phyloP scores from a whole-genome alignment of 2,329 filamentous ascomycete genomes.

The Colletotrichum tabaci region DNA sequence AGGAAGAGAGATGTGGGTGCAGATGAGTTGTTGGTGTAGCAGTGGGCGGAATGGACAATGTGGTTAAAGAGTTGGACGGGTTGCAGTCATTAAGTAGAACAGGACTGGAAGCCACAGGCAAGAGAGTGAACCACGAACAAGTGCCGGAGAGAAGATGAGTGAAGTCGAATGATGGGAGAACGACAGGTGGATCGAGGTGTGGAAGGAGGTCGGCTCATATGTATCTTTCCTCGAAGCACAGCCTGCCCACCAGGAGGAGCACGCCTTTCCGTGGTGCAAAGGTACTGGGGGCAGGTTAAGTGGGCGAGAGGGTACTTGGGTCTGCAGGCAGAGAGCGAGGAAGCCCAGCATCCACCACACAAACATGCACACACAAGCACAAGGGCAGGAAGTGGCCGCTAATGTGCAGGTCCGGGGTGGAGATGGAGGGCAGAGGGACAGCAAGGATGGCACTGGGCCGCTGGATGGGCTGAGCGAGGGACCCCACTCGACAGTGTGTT shows the following conservation, averaged over 20 bases:
- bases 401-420: conserved; percentile 36
- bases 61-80: conserved; percentile 26
- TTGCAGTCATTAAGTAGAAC: conserved; percentile 35
- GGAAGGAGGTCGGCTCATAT: conserved; percentile 44
- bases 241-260: conserved; percentile 40
- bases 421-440: conserved; percentile 35
- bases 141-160: conserved; percentile 38
- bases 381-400: conserved; percentile 38
- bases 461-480: conserved; percentile 41
- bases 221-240: conserved; percentile 44
- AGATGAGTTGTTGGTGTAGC: background rate
- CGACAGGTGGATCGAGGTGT: conserved; percentile 37
- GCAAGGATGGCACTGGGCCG: conserved; percentile 36
- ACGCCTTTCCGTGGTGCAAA: conserved; percentile 33
- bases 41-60: background rate
- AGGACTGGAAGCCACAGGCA: conserved; percentile 31
- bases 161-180: conserved; percentile 43
- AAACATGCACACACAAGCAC: conserved; percentile 33
- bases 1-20: background rate
- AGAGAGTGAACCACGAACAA: conserved; percentile 36
- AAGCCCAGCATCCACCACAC: conserved; percentile 22
- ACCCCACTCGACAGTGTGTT: conserved; percentile 24
- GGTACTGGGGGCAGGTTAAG: conserved; percentile 8
- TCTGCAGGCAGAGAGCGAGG: conserved; percentile 16
- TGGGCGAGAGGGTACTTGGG: conserved; percentile 20